Percentiles rank a stretch among this genome's conserved stretches.
phyloP scores from a whole-genome alignment of 2,329 filamentous ascomycete genomes.

The Ophiosphaerella korrae region DNA sequence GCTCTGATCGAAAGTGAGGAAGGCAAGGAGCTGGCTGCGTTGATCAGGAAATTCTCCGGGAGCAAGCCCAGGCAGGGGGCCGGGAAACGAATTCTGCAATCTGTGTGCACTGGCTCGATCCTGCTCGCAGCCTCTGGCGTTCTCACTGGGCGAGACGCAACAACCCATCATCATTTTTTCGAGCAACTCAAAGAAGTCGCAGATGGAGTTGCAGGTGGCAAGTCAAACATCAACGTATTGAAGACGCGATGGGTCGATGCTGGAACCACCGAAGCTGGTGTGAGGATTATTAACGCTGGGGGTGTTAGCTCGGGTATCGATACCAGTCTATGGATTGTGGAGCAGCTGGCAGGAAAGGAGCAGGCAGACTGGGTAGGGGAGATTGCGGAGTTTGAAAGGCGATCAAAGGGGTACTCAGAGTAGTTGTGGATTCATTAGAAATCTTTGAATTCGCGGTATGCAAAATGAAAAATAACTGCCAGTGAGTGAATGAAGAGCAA shows the following conservation, averaged over 20 bases:
- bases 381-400: slow-evolving; percentile 40
- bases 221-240: slow-evolving; percentile 29
- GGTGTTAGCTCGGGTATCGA: slow-evolving; percentile 44
- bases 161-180: slow-evolving; percentile 48
- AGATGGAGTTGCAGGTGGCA: slow-evolving; percentile 36
- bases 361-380: slow-evolving; percentile 29
- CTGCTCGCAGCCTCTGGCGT: slow-evolving; percentile 47
- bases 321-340: slow-evolving; percentile 36
- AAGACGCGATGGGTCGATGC: slow-evolving; percentile 42
- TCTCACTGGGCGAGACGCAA: slow-evolving; percentile 41
- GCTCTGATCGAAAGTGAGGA: slow-evolving; percentile 26
- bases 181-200: slow-evolving; percentile 32
- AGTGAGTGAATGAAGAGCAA: too few species aligned
- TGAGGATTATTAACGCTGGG: slow-evolving; percentile 41
- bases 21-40: slow-evolving; percentile 18
- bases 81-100: slow-evolving; percentile 42
- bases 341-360: slow-evolving; percentile 32
- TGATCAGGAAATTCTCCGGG: slow-evolving; percentile 29
- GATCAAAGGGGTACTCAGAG: slow-evolving; percentile 14
- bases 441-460: too few species aligned
- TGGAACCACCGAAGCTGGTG: slow-evolving; percentile 34
- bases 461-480: too few species aligned
- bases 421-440: too few species aligned
- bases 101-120: slow-evolving; percentile 49
- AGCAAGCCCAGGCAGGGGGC: slow-evolving; percentile 28